Percentiles rank a stretch among this genome's conserved stretches.
Conservation (phyloP, 345 rosid genomes). For the Salix dunnii region DNA sequence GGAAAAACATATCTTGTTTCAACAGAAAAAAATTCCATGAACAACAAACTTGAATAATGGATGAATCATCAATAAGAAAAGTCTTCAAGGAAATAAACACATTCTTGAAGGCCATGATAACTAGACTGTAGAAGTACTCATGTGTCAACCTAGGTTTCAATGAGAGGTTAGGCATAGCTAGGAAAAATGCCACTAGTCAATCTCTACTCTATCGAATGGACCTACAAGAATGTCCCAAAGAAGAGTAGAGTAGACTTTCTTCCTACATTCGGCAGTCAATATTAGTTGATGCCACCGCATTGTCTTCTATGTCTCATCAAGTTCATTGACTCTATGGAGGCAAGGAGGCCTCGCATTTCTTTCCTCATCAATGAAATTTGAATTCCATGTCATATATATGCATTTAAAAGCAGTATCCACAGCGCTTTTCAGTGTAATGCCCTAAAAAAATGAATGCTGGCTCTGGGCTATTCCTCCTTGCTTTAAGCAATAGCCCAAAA, state of each 20-base stretch:
- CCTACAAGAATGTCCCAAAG: not conserved
- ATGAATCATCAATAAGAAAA: not conserved
- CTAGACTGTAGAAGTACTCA: not conserved
- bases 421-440: not conserved
- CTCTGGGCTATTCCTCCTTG: not conserved
- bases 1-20: no score
- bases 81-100: not conserved
- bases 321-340: not conserved
- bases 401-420: not conserved
- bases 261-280: conserved; percentile 7
- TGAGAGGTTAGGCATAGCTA: not conserved
- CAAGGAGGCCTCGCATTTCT: not conserved
- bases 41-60: no score
- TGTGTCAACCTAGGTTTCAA: conserved; percentile 8
- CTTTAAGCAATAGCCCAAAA: not conserved
- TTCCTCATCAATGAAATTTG: not conserved
- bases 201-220: conserved; percentile 5
- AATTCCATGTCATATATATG: not conserved
- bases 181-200: conserved; percentile 19
- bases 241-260: not conserved
- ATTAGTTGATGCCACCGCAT: conserved; percentile 28
- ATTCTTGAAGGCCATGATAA: not conserved
- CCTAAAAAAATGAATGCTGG: not conserved
- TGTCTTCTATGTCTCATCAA: not conserved
- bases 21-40: no score